phyloP scores from a whole-genome alignment of 768 basidiomycete species.

The Lentinula aciculospora region DNA sequence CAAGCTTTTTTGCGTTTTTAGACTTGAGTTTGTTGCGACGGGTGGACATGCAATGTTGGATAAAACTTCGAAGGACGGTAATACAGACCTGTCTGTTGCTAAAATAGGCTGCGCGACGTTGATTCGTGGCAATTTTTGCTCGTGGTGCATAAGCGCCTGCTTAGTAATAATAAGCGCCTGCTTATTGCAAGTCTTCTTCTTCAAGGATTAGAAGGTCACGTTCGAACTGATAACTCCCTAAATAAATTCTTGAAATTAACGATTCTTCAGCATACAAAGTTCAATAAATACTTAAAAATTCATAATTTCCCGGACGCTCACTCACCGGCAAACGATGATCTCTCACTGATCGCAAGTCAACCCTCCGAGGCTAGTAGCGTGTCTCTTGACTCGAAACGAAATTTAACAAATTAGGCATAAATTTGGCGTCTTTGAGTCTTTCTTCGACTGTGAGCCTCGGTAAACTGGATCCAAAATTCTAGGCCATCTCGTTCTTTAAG shows the following conservation, averaged over 20 bases:
- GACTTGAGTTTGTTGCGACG: constrained; percentile 16
- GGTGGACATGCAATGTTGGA: constrained; percentile 21
- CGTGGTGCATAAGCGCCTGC: background rate
- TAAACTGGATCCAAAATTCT: background rate
- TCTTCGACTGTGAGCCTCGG: background rate
- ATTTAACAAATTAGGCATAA: background rate
- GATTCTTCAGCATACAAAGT: background rate
- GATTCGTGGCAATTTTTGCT: constrained; percentile 1
- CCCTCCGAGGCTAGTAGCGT: background rate
- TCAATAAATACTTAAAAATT: background rate
- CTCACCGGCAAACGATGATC: background rate
- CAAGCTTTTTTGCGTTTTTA: background rate
- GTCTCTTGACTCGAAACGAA: background rate
- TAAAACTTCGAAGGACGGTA: background rate
- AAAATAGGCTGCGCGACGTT: background rate
- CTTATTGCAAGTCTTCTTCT: background rate
- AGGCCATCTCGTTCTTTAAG: background rate
- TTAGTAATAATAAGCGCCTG: background rate
- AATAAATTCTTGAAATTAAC: no score
- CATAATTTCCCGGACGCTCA: background rate
- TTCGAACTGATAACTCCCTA: background rate
- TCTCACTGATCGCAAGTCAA: background rate
- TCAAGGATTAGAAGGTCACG: no score
- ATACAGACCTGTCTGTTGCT: background rate
- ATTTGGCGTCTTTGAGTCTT: background rate